Conservation (phyloP, 306 rosid genomes). For the Casuarina equisetifolia region DNA sequence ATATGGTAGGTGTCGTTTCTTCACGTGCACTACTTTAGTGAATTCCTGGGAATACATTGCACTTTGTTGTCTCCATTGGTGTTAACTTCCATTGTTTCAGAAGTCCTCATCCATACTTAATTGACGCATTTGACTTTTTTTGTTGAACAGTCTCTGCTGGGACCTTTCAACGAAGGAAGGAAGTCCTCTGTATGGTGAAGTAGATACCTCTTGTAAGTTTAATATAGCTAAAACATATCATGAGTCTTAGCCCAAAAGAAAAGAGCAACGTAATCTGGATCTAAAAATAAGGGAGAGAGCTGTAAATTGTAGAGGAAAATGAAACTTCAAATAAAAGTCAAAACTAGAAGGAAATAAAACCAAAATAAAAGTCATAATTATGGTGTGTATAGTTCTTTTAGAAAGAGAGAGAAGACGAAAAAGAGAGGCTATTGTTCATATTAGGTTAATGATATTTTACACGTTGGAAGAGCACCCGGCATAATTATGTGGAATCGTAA, state of each 20-base stretch:
- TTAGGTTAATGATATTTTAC: neutral
- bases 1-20: slow-evolving; percentile 52
- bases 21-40: neutral
- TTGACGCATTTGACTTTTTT: slow-evolving; percentile 6
- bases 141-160: slow-evolving; percentile 55
- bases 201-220: slow-evolving; percentile 27
- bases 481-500: too few relatives aligned
- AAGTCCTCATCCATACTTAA: neutral
- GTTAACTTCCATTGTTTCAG: neutral
- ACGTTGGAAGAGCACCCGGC: too few relatives aligned
- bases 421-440: neutral
- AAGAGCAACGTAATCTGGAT: neutral
- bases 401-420: neutral
- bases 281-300: slow-evolving; percentile 5
- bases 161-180: slow-evolving; percentile 44
- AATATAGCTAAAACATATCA: slow-evolving; percentile 20
- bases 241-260: neutral
- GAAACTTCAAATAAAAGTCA: neutral
- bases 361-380: neutral
- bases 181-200: slow-evolving; percentile 13
- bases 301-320: slow-evolving; percentile 7
- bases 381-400: neutral
- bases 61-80: neutral
- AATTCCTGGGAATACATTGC: neutral
- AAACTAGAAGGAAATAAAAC: neutral